Evolutionary conservation across 2,329 filamentous ascomycete species (phyloP).

Genomic region (Paecilomyces sp.): DNA sequence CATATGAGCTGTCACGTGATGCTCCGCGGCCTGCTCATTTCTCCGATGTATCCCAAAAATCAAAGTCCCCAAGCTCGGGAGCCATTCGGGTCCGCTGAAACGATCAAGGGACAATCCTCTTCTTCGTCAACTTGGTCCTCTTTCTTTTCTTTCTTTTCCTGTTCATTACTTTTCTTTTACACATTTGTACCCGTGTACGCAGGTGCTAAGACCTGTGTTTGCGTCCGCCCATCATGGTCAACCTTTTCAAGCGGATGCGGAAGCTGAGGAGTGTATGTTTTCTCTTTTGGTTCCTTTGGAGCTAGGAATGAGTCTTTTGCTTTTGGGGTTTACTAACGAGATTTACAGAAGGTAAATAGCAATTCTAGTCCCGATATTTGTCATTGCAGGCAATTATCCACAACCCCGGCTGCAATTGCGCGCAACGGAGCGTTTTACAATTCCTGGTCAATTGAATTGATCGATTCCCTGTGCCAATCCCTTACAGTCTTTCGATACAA

Average conservation of each 20-base stretch:
- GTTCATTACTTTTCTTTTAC: background rate
- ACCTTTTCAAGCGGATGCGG: constrained; percentile 59
- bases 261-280: constrained; percentile 62
- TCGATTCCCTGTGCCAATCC: background rate
- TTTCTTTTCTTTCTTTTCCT: background rate
- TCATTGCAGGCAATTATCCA: background rate
- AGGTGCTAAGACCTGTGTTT: constrained; percentile 8
- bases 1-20: constrained; percentile 10
- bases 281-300: background rate
- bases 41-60: constrained; percentile 14
- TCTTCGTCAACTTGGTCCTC: background rate
- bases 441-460: background rate
- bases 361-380: background rate
- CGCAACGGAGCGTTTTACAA: background rate
- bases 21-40: constrained; percentile 13
- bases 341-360: constrained; percentile 20
- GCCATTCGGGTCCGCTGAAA: constrained; percentile 1
- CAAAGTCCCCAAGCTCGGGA: constrained; percentile 7
- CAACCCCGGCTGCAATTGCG: background rate
- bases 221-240: constrained; percentile 34
- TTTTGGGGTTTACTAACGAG: constrained; percentile 7
- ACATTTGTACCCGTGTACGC: constrained; percentile 1
- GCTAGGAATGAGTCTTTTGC: constrained; percentile 4
- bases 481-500: background rate
- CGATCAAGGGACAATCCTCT: background rate